These are phyloP conservation scores for Xylaria digitata DNA, from an alignment of 2,329 filamentous ascomycete species.

Conservation along the genomic window DNA sequence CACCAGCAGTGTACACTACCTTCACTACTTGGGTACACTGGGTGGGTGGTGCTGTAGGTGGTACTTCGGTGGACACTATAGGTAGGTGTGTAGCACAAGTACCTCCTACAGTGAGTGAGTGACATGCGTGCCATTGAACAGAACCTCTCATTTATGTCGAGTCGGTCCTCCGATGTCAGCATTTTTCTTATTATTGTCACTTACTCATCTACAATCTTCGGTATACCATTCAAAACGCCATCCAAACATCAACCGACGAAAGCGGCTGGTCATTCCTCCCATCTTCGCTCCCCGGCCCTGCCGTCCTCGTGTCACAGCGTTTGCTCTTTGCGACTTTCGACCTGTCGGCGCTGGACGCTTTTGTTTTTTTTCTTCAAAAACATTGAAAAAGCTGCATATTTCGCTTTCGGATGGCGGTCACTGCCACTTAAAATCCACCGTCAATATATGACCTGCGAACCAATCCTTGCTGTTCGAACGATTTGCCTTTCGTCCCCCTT, in stretches of 20 bases:
- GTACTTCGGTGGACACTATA: background rate
- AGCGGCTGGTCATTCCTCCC: background rate
- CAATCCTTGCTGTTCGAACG: background rate
- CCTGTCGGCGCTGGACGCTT: slow-evolving; percentile 15
- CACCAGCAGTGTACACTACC: too few species aligned
- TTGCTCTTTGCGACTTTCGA: background rate
- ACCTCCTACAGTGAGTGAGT: background rate
- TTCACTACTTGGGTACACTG: too few species aligned
- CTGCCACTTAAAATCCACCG: background rate
- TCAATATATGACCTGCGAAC: background rate
- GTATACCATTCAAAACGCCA: slow-evolving; percentile 1
- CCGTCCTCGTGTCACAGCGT: background rate
- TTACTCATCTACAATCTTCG: background rate
- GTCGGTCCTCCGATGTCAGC: slow-evolving; percentile 30
- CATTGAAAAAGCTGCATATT: too few species aligned
- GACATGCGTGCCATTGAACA: slow-evolving; percentile 15
- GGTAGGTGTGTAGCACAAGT: background rate
- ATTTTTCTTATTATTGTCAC: slow-evolving; percentile 17
- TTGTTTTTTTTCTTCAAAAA: background rate
- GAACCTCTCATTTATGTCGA: slow-evolving; percentile 10
- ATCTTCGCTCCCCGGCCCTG: slow-evolving; percentile 7
- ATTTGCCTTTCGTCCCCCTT: background rate
- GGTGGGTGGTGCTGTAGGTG: background rate
- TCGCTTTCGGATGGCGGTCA: background rate
- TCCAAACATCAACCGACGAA: slow-evolving; percentile 4